Evolutionary conservation across 306 rosid species (phyloP), one percentile per base, ranked within the genome.

Genomic region (Rosa chinensis): DNA sequence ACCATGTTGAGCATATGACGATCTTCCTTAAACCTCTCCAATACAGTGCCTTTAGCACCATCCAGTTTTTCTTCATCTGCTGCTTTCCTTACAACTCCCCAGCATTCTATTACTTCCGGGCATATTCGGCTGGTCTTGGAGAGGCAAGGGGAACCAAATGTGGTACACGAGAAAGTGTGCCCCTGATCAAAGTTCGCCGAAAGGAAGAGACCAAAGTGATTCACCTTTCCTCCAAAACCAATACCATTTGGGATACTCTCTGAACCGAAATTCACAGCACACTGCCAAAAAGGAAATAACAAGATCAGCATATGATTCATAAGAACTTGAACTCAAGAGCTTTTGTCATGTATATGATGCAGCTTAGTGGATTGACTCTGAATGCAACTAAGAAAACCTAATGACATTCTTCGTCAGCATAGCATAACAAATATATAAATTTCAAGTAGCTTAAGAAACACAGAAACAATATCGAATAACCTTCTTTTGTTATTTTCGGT

Each of bases 51-150:
- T 79, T 87, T 92, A 2, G 55, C 70, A 1, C 80, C 80, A 32
- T 69, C 88, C 21, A 83, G 81, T 80, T 77, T 86, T 78, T 72
- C 87, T 72, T 90, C 43, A 43, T 72, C 90, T 56, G 66, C 86
- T 32, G 71, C 68, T 77, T 78, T 88, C 52, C 75, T 77, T 17
- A 84, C 85, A 50, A 92, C 92, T 79, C 99, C 92, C 97, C 98
- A 94, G 87, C 99, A 91, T 79, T 95, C 99, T 82, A 95, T 91
- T 55, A 88, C 94, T 77, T 95, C 99, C 5, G 95, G 98, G 76
- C 64, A 47, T 78, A 90, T 85, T 14, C 66, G 85, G 84, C 74
- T 89, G 12, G 81, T 81, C 84, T 89, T 92, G 13, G 99, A 92
- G 72, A 95, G 99, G 85, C 90, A 82, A 10, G 99, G 98, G 64